A percentile compares a stretch with the other conserved stretches of the same genome.
Evolutionary conservation across 2,329 filamentous ascomycete genomes (phyloP).

Genomic region (Exophiala dermatitidis): DNA sequence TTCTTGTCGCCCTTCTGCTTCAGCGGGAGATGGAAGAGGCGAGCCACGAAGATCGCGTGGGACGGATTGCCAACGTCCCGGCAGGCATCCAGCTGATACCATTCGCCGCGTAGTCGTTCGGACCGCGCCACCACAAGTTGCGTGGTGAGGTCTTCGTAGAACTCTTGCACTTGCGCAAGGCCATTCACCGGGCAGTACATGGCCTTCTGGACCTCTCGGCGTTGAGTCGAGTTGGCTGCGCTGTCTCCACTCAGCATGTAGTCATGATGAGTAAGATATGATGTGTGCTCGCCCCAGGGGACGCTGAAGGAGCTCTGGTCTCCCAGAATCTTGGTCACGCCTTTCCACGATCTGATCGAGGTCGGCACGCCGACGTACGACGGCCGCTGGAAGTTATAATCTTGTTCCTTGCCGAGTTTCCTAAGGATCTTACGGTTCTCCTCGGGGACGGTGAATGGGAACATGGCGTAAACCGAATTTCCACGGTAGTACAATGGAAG

Average conservation of each 20-base stretch:
- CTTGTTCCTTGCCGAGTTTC: constrained; percentile 35
- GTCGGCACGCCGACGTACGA: constrained; percentile 31
- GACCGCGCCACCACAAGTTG: constrained; percentile 30
- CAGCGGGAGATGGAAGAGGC: constrained; percentile 29
- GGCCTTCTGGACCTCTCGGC: constrained; percentile 34
- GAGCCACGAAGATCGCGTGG: constrained; percentile 30
- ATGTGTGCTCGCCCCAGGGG: constrained; percentile 36
- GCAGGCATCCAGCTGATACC: constrained; percentile 31
- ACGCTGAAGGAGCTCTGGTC: constrained; percentile 42
- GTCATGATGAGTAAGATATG: constrained; percentile 35
- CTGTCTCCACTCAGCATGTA: constrained; percentile 45
- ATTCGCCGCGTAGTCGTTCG: constrained; percentile 28
- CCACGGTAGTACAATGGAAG: constrained; percentile 45
- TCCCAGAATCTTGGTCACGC: constrained; percentile 38
- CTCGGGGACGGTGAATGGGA: constrained; percentile 42
- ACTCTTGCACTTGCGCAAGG: constrained; percentile 40
- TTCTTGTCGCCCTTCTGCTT: constrained; percentile 24
- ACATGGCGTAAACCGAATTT: constrained; percentile 46
- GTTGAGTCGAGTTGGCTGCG: constrained; percentile 36
- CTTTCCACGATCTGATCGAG: constrained; percentile 42
- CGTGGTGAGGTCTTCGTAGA: constrained; percentile 43
- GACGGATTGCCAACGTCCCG: constrained; percentile 30
- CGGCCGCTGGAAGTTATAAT: constrained; percentile 38
- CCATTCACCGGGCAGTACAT: constrained; percentile 41
- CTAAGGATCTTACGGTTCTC: constrained; percentile 42